Base-by-base conservation (phyloP, 768 basidiomycete species). In the Kwoniella sp. region DNA sequence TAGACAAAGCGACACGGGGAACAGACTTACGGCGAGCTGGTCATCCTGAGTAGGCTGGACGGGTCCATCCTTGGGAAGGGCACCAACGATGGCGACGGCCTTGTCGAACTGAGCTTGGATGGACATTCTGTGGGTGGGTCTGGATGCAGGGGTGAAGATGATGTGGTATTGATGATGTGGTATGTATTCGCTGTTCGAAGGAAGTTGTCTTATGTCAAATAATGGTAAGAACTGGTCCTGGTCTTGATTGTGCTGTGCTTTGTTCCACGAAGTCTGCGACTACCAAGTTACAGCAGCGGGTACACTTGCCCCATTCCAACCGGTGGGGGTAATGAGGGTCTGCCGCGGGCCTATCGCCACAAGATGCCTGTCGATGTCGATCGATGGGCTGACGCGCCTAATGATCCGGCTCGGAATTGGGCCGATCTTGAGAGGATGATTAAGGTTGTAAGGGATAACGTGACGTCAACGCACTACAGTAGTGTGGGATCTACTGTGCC, bases 11-110 rank as follows among this genome's bases (percentile, higher is more conserved):
- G n/a, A n/a, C n/a, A n/a, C 11, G 11, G 25, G 38, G 28, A 28
- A n/a, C 8, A 2, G 11, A 83, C 90, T 79, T 81, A 93, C 94
- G 73, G 82, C 84, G 71, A 97, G 90, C 84, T 91, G 86, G 62
- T 91, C 89, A 12, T 89, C 88, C 69, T 85, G 82, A 20, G 82
- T 69, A 22, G 91, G 91, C 83, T 91, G 83, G 79, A 93, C 85
- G 22, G 89, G 87, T 2, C 93, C 92, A 30, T 89, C 88, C 82
- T 89, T 86, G 58, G 92, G 91, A 12, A 93, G 87, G 20, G 58
- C 56, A 55, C 73, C 70, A 63, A 82, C 75, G 69, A 77, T 76
- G 31, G 66, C 65, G 45, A 78, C 79, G 31, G 80, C 77, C 58
- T 72, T 70, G 67, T 77, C 71, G 73, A 79, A 81, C 67, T 74